Percentiles rank a stretch among this genome's conserved stretches.
These are phyloP conservation scores for Lepiota brunneoincarnata DNA, from an alignment of 768 basidiomycete genomes.

Conservation along the genomic window DNA sequence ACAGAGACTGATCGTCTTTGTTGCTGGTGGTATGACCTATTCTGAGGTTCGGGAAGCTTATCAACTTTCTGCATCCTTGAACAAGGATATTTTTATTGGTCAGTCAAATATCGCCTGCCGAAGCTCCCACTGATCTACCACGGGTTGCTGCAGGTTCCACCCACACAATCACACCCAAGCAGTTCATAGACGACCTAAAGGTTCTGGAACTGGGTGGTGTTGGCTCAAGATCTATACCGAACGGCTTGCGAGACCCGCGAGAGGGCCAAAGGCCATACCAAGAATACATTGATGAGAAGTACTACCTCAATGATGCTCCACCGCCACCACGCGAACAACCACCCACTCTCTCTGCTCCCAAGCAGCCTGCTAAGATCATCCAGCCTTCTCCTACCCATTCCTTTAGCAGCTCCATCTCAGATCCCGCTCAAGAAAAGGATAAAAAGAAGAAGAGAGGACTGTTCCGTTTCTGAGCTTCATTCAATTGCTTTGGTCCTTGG, in stretches of 20 bases:
- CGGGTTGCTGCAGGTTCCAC: conserved; percentile 70
- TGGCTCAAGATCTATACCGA: conserved; percentile 70
- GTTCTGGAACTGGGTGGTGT: conserved; percentile 85
- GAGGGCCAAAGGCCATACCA: conserved; percentile 56
- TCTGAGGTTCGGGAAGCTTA: conserved; percentile 93
- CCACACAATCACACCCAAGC: conserved; percentile 77
- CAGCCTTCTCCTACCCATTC: conserved; percentile 56
- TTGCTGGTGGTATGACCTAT: conserved; percentile 94
- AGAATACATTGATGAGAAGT: conserved; percentile 78
- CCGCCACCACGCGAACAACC: conserved; percentile 40
- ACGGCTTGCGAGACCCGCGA: conserved; percentile 55
- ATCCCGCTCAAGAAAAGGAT: conserved; percentile 48
- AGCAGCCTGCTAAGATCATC: conserved; percentile 31
- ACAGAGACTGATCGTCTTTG: conserved; percentile 83
- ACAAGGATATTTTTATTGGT: conserved; percentile 95
- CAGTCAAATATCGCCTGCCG: conserved; percentile 3
- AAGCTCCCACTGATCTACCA: background rate
- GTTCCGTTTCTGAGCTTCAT: conserved; percentile 53
- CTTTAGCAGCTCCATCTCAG: conserved; percentile 41
- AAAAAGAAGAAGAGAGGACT: conserved; percentile 78
- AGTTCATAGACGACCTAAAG: conserved; percentile 85
- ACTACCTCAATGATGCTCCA: conserved; percentile 64
- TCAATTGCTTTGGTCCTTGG: background rate
- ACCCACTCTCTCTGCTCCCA: conserved; percentile 30
- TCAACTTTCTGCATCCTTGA: conserved; percentile 65